phyloP scores from a whole-genome alignment of 1,139 yeast species.

The Kodamaea sp. region DNA sequence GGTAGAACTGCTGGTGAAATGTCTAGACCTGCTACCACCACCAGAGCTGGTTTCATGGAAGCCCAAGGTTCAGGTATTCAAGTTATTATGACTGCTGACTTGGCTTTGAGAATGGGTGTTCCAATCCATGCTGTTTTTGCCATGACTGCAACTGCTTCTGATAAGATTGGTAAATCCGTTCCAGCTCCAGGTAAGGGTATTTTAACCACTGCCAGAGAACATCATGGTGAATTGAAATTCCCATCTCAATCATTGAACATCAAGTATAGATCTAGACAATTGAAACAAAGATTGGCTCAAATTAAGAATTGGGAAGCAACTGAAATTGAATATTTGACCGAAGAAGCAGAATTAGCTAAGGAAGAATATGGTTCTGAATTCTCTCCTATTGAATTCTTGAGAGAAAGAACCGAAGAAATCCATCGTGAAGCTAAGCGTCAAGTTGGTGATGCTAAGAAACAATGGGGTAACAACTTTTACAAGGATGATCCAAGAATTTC shows the following conservation, averaged over 20 bases:
- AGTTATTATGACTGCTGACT: conserved; percentile 89
- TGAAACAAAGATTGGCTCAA: conserved; percentile 72
- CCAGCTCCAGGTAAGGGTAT: conserved; percentile 99
- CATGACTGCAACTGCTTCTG: conserved; percentile 93
- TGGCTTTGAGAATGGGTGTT: conserved; percentile 97
- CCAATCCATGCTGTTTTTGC: conserved; percentile 97
- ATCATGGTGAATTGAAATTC: conserved; percentile 77
- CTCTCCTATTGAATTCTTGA: conserved; percentile 52
- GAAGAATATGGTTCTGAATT: conserved; percentile 63
- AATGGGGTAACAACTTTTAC: conserved; percentile 96
- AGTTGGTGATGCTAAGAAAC: conserved; percentile 82
- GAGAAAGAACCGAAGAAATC: conserved; percentile 86
- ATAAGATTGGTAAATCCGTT: conserved; percentile 96
- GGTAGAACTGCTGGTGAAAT: conserved; percentile 98
- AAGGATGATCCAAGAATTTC: conserved; percentile 90
- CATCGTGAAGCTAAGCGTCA: conserved; percentile 82
- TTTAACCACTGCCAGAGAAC: conserved; percentile 95
- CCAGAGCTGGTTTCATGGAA: conserved; percentile 98
- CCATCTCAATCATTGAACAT: conserved; percentile 81
- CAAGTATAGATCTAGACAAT: conserved; percentile 92
- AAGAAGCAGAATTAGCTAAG: conserved; percentile 54
- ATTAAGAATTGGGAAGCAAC: conserved; percentile 80
- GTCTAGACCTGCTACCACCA: conserved; percentile 97
- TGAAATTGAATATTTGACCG: conserved; percentile 57
- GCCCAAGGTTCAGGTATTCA: conserved; percentile 99